Conservation (phyloP, 2,329 filamentous ascomycete species). For the Aspergillus latus region DNA sequence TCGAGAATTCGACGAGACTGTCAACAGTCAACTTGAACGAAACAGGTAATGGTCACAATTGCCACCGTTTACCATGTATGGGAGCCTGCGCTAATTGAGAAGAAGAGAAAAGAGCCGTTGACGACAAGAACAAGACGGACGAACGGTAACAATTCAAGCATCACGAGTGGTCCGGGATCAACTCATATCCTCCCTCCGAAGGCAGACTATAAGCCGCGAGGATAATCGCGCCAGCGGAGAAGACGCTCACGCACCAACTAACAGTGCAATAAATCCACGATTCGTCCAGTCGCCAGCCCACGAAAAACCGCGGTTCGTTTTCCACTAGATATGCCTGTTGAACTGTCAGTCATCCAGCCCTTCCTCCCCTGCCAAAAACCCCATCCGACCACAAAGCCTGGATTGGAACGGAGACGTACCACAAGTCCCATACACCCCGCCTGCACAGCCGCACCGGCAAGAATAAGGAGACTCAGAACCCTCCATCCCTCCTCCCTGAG, state of each 20-base stretch:
- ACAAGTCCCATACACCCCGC: slow-evolving; percentile 78
- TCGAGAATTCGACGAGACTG: background rate
- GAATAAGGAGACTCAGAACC: slow-evolving; percentile 65
- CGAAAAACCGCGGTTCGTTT: slow-evolving; percentile 77
- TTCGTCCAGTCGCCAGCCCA: slow-evolving; percentile 77
- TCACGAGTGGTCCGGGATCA: slow-evolving; percentile 55
- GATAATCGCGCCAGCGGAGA: slow-evolving; percentile 59
- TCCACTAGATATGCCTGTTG: slow-evolving; percentile 77
- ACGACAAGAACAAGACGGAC: background rate
- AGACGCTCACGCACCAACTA: slow-evolving; percentile 57
- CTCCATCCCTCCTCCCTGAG: slow-evolving; percentile 82
- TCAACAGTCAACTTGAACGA: background rate
- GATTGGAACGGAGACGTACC: slow-evolving; percentile 52
- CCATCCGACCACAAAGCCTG: background rate
- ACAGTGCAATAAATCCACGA: slow-evolving; percentile 73
- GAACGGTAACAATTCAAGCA: background rate
- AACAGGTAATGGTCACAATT: background rate
- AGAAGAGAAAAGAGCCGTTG: background rate
- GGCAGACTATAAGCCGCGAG: slow-evolving; percentile 70
- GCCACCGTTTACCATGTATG: background rate
- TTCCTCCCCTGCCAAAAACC: slow-evolving; percentile 5
- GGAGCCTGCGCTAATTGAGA: slow-evolving; percentile 15
- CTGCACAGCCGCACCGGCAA: slow-evolving; percentile 66
- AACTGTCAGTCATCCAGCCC: background rate
- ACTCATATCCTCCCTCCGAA: slow-evolving; percentile 82